Percentiles rank a stretch among this genome's conserved stretches.
Conservation (phyloP, 192 early-diverging fungal genomes). For the Gaertneriomyces semiglobifer region DNA sequence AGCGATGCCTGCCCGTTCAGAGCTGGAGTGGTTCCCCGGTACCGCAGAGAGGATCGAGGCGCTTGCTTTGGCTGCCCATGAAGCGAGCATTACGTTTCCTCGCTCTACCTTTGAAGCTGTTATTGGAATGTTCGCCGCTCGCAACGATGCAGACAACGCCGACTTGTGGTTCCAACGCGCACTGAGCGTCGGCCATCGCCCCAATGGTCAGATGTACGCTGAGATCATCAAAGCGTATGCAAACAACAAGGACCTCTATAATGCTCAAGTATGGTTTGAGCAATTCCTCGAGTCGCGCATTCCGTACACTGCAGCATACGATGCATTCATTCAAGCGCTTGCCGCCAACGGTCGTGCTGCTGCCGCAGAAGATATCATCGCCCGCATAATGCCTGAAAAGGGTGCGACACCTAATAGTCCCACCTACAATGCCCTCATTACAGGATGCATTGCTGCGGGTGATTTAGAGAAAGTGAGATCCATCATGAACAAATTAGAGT, state of each 20-base stretch:
- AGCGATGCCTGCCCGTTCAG: too few species aligned
- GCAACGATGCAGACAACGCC: too few species aligned
- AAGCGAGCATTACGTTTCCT: too few species aligned
- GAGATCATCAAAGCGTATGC: constrained; percentile 4
- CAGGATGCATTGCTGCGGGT: neutral
- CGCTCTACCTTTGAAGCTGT: too few species aligned
- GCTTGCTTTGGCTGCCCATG: too few species aligned
- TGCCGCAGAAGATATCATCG: neutral
- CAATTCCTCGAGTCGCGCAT: neutral
- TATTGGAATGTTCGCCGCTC: too few species aligned
- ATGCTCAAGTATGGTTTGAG: constrained; percentile 18
- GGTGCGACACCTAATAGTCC: neutral
- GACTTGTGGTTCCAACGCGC: too few species aligned
- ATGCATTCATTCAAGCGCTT: constrained; percentile 2
- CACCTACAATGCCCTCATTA: constrained; percentile 4
- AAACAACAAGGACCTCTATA: constrained; percentile 1
- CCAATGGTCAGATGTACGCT: neutral
- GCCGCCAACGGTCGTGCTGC: neutral
- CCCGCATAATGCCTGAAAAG: constrained; percentile 6
- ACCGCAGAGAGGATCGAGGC: too few species aligned
- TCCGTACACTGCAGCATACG: neutral
- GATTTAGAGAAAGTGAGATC: neutral
- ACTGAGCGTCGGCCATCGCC: too few species aligned
- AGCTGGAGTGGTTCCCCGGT: too few species aligned
- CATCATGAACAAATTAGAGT: too few species aligned